Base-by-base conservation (phyloP, 768 basidiomycete species). In the Lactarius sp. region DNA sequence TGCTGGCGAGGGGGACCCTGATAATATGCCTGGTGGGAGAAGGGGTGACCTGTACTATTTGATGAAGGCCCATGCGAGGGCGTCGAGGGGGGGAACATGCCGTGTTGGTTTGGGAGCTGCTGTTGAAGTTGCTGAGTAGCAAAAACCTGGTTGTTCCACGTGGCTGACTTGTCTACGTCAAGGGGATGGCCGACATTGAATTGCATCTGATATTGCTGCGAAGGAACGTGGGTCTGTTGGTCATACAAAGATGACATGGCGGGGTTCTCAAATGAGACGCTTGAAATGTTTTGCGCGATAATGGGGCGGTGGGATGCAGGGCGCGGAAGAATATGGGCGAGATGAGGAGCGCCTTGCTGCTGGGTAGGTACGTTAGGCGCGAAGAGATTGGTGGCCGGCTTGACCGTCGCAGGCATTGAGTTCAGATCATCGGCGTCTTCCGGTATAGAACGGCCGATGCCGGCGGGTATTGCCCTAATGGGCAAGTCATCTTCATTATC, bases 201-300 rank as follows among this genome's bases (percentile, higher is more conserved):
- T 50, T 69, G 68, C 67, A 67, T 68, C 57, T 64, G 67, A 37
- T 66, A 78, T 51, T 77, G 75, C 37, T 71, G 68, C 18, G 69
- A 14, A 36, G 71, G 63, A 60, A 76, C 73, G 39, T 65, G 68
- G 39, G 70, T 58, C 59, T 74, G 72, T 51, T 78, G 73, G 59
- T 80, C 79, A 62, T 80, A 80, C 36, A 77, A 66, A 13, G 75
- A 69, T 56, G 79, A 71, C 76, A 82, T 79, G 2, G 78, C 78
- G 2, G 83, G 83, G 62, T 83, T 83, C 69, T 84, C 83, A 60
- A 76, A 83, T 3, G 79, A 79, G 63, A 79, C 78, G 1, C 74
- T 68, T 9, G 76, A 72, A 4, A 77, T 74, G 52, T 73, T 76
- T 72, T 78, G 75, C 42, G 78, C 82, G 63, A 84, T 77, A 67